These are phyloP conservation scores for Coemansia sp. DNA, from an alignment of 192 early-diverging fungal genomes.

Conservation along the genomic window DNA sequence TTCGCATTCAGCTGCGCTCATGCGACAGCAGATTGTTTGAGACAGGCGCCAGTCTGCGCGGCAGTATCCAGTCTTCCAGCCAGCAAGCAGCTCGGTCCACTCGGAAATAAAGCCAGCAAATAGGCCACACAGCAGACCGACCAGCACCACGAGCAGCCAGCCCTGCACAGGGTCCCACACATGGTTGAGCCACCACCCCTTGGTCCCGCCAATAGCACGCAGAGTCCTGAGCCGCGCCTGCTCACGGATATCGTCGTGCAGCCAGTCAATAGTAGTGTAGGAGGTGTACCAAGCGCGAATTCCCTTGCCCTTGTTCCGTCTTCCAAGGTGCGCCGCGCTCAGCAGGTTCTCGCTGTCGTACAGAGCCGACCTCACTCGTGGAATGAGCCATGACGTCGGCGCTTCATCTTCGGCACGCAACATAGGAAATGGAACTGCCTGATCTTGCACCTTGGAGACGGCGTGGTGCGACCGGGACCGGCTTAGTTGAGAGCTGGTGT, in stretches of 20 bases:
- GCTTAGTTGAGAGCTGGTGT: slow-evolving; percentile 7
- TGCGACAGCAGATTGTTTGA: slow-evolving; percentile 78
- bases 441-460: background rate
- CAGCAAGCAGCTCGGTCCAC: slow-evolving; percentile 77
- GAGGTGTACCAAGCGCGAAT: slow-evolving; percentile 47
- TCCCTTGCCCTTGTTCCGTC: slow-evolving; percentile 41
- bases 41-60: slow-evolving; percentile 72
- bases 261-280: slow-evolving; percentile 72
- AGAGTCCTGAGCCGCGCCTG: slow-evolving; percentile 64
- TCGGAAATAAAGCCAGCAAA: slow-evolving; percentile 51
- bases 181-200: slow-evolving; percentile 61
- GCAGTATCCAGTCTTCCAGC: slow-evolving; percentile 84
- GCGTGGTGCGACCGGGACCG: slow-evolving; percentile 27
- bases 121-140: slow-evolving; percentile 57
- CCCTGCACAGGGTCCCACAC: slow-evolving; percentile 77
- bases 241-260: slow-evolving; percentile 86
- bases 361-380: slow-evolving; percentile 43
- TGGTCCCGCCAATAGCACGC: slow-evolving; percentile 56
- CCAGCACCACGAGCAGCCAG: slow-evolving; percentile 80
- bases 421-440: slow-evolving; percentile 41
- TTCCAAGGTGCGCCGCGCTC: slow-evolving; percentile 17
- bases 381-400: slow-evolving; percentile 49
- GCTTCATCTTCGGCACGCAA: slow-evolving; percentile 44
- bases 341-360: slow-evolving; percentile 43
- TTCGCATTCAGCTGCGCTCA: slow-evolving; percentile 59